A percentile compares a stretch with the other conserved stretches of the same genome.
phyloP scores from a whole-genome alignment of 192 early-diverging fungal genomes.

The Coemansia javaensis region DNA sequence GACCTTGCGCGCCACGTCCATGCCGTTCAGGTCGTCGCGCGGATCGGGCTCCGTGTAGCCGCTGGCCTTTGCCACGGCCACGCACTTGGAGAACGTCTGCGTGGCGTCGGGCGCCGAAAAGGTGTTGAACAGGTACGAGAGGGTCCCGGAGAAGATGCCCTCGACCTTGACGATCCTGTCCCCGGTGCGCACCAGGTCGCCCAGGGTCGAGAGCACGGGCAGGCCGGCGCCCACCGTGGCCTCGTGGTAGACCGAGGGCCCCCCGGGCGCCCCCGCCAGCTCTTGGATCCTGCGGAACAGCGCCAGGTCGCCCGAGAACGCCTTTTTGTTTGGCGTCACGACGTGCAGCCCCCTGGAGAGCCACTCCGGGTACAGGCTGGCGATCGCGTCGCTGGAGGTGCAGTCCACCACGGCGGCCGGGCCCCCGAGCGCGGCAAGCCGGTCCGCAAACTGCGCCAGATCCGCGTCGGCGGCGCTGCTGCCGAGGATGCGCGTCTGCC shows the following conservation, averaged over 20 bases:
- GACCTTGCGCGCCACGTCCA: constrained; percentile 99
- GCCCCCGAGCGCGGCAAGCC: constrained; percentile 47
- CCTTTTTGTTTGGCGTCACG: constrained; percentile 99
- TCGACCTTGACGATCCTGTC: constrained; percentile 91
- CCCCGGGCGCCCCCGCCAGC: constrained; percentile 41
- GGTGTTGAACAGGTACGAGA: constrained; percentile 98
- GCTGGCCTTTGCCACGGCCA: constrained; percentile 80
- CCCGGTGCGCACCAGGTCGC: constrained; percentile 84
- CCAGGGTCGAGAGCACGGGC: constrained; percentile 87
- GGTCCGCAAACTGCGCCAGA: constrained; percentile 55
- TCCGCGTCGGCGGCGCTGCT: constrained; percentile 34
- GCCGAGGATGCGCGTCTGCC: constrained; percentile 50
- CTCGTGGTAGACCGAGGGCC: constrained; percentile 80
- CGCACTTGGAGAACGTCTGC: constrained; percentile 81
- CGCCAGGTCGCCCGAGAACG: constrained; percentile 68
- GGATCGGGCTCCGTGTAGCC: constrained; percentile 99
- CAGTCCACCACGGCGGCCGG: constrained; percentile 84
- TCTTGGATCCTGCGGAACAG: constrained; percentile 73
- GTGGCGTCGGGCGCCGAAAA: constrained; percentile 69
- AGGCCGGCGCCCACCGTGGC: constrained; percentile 96
- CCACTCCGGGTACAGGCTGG: constrained; percentile 79
- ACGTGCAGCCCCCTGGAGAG: constrained; percentile 73
- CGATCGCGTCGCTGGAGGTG: constrained; percentile 78
- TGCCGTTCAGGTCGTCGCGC: constrained; percentile 95
- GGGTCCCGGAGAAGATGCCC: constrained; percentile 96